Base-by-base conservation (phyloP, 1,284 basidiomycete species). In the Cystobasidium pallidum region DNA sequence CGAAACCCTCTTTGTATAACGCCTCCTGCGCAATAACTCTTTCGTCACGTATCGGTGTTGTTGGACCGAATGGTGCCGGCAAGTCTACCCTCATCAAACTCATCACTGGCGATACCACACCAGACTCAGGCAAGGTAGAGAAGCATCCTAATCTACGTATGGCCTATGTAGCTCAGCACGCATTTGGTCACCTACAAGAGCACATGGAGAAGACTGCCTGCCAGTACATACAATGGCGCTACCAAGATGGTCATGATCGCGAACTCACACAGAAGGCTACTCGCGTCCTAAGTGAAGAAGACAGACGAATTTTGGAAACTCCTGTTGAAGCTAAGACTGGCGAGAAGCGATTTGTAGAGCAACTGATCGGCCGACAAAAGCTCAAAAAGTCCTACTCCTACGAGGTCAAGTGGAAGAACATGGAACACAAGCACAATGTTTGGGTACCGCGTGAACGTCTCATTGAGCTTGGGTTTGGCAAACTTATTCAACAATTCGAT, bases 221-320 rank as follows among this genome's bases (percentile, higher is more conserved):
- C 73, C 89, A 90, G 74, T 97, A 97, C 80, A 96, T 97, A 78
- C 92, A 95, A 83, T 99, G 95, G 95, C 91, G 95, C 79, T 99
- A 94, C 88, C 94, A 98, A 82, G 94, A 97, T 81, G 96, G 95
- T 59, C 91, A 96, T 82, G 95, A 99, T 85, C 91, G 94, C 88
- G 85, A 99, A 83, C 84, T 97, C 72, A 82, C 96, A 75, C 93
- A 96, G 83, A 98, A 97, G 83, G 87, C 86, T 3, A 95, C 94
- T 28, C 92, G 95, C 75, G 88, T 89, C 45, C 82, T 99, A 75
- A 91, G 92, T n/a, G 86, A 87, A 54, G 94, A 92, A 81, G 95
- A 99, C 80, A 87, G 89, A 80, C 86, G 84, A 10, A 80, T 91
- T 78, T 84, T 97, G 78, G 92, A 95, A 74, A 86, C 87, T 70